phyloP scores from a whole-genome alignment of 805 yeast species.

The Wickerhamiella azymoides region DNA sequence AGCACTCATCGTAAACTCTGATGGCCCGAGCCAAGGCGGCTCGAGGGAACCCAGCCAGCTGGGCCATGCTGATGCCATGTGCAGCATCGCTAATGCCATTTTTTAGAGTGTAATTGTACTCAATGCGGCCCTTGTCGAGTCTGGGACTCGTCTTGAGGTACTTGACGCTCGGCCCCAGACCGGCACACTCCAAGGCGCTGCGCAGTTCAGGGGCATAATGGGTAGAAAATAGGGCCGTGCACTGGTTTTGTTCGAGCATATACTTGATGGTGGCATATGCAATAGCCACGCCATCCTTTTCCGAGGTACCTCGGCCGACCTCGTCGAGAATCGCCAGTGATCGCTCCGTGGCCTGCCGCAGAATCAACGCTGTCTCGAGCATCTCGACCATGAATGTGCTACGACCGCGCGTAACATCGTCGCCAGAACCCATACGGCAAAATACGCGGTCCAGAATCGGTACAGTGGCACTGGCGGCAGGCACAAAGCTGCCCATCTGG shows the following conservation, averaged over 20 bases:
- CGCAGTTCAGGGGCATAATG: slow-evolving; percentile 55
- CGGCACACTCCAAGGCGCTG: slow-evolving; percentile 26
- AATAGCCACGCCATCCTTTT: slow-evolving; percentile 69
- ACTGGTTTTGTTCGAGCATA: slow-evolving; percentile 39
- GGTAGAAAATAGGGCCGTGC: slow-evolving; percentile 78
- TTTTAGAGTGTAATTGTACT: slow-evolving; percentile 39
- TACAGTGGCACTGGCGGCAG: slow-evolving; percentile 45
- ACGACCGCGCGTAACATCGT: slow-evolving; percentile 60
- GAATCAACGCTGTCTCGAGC: slow-evolving; percentile 65
- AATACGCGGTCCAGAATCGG: slow-evolving; percentile 69
- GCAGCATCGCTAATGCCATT: slow-evolving; percentile 63
- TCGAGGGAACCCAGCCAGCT: slow-evolving; percentile 63
- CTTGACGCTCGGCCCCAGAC: slow-evolving; percentile 8
- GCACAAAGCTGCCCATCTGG: slow-evolving; percentile 65
- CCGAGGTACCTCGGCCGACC: slow-evolving; percentile 81
- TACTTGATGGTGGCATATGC: slow-evolving; percentile 63
- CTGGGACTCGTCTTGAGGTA: slow-evolving; percentile 13
- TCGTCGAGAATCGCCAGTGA: slow-evolving; percentile 78
- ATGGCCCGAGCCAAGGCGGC: slow-evolving; percentile 31
- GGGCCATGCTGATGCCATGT: slow-evolving; percentile 64
- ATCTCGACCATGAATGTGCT: slow-evolving; percentile 92
- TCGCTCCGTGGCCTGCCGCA: slow-evolving; percentile 46
- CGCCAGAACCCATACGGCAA: slow-evolving; percentile 67
- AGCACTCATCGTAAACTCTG: not conserved
- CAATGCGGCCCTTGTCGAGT: slow-evolving; percentile 15